Base-by-base conservation (phyloP, 148 eudicot genomes). In the Rhododendron griersonianum region DNA sequence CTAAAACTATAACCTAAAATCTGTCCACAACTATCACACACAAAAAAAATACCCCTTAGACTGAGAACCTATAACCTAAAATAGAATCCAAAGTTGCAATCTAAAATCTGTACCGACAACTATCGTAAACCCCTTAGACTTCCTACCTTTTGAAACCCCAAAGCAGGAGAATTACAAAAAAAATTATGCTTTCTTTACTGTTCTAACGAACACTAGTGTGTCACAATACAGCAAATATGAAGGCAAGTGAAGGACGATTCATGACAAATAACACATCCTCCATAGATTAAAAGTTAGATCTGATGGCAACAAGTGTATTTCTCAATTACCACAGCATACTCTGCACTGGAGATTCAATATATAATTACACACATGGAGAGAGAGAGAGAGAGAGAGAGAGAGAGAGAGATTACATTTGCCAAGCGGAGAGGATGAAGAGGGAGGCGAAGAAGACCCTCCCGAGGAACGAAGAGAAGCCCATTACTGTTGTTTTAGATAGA, bases 391-490 rank as follows among this genome's bases (percentile, higher is more conserved):
- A 25, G 59, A 8, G 28, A n/a, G 30, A 61, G 28, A 63, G 28
- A 63, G 71, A n/a, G 33, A 9, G 73, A 25, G 15, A 25, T 30
- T 69, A 69, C 75, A 30, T 89, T 89, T 93, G 92, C 93, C 93
- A 91, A 88, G 94, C 94, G 51, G 94, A 92, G 35, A 92, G 90
- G 91, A 93, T 93, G 93, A 92, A 92, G 67, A 92, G 53, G 37
- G 93, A 92, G 37, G 93, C 93, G 85, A 91, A 92, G 84, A 91
- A 89, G 50, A 91, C 89, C 81, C 95, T 87, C 79, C 95, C 95
- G 7, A 91, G 83, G 59, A 93, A 93, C 6, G 93, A 93, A 35
- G 87, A 81, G 89, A 93, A 91, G 23, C 95, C 95, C 95, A 93
- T 93, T 77, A 28, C 75, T 13, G 75, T 11, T 30, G 47, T 33